Percentiles rank a stretch among this genome's conserved stretches.
Evolutionary conservation across 257 asterid genomes (phyloP).

Genomic region (Penstemon newberryi): DNA sequence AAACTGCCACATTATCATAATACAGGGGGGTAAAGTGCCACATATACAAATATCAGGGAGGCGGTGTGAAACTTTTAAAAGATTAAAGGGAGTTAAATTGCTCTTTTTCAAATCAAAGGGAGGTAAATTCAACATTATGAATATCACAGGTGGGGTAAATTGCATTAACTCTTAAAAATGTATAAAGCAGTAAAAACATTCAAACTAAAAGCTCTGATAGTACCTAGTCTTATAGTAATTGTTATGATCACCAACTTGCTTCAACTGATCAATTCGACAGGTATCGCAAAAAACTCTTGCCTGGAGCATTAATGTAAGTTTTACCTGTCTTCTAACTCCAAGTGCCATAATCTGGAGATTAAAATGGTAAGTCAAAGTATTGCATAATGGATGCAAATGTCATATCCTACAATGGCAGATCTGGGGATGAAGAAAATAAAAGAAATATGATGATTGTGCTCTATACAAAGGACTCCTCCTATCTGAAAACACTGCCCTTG

Average conservation of each 20-base stretch:
- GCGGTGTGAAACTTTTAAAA: too few relatives aligned
- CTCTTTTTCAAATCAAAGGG: too few relatives aligned
- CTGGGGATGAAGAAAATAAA: neutral
- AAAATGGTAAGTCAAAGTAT: neutral
- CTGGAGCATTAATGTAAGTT: constrained; percentile 20
- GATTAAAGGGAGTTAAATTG: too few relatives aligned
- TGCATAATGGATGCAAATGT: constrained; percentile 13
- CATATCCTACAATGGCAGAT: neutral
- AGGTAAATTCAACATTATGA: too few relatives aligned
- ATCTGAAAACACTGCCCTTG: too few relatives aligned
- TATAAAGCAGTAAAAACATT: constrained; percentile 2
- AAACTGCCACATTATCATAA: too few relatives aligned
- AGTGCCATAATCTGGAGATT: constrained; percentile 18
- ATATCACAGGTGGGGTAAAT: too few relatives aligned
- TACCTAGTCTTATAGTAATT: constrained; percentile 23
- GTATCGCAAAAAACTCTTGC: neutral
- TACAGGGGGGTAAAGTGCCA: too few relatives aligned
- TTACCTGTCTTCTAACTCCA: constrained; percentile 19
- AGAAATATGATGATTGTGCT: constrained; percentile 8
- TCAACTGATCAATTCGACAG: constrained; percentile 14
- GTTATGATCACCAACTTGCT: neutral
- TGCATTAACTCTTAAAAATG: neutral
- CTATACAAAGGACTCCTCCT: constrained; percentile 19
- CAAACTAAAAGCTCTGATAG: constrained; percentile 12
- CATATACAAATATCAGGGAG: too few relatives aligned